phyloP scores from a whole-genome alignment of 108 stramenopile species.

The Fistulifera pelliculosa region DNA sequence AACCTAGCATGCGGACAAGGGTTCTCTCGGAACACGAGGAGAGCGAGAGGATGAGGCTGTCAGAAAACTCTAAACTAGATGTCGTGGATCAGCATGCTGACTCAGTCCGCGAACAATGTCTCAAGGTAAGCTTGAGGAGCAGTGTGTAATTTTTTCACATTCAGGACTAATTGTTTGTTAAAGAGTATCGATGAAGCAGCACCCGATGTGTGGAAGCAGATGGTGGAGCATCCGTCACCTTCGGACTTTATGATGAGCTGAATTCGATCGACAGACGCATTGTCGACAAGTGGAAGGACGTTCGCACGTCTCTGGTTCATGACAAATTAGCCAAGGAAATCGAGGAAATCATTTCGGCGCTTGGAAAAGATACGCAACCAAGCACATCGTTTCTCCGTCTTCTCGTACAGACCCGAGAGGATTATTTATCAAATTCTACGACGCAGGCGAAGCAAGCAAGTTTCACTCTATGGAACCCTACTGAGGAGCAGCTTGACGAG shows the following conservation, averaged over 20 bases:
- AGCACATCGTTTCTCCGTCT: no score
- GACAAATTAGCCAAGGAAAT: no score
- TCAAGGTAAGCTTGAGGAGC: conserved; percentile 26
- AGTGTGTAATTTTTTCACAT: no score
- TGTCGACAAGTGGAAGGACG: conserved; percentile 48
- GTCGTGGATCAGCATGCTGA: conserved; percentile 49
- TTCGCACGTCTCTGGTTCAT: conserved; percentile 13
- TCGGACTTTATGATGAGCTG: conserved; percentile 44
- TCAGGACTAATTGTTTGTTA: not conserved
- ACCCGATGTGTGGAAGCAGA: conserved; percentile 49
- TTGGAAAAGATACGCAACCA: no score
- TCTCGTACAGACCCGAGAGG: no score
- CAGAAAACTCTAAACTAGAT: conserved; percentile 29
- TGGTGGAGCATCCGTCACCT: conserved; percentile 32
- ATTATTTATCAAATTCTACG: no score
- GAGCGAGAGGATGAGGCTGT: conserved; percentile 26
- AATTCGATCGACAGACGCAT: conserved; percentile 21
- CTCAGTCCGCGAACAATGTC: conserved; percentile 31
- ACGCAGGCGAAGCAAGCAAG: no score
- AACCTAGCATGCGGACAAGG: conserved; percentile 10
- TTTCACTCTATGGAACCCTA: conserved; percentile 58
- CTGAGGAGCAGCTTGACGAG: conserved; percentile 53
- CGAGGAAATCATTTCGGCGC: no score
- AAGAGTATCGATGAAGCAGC: conserved; percentile 62
- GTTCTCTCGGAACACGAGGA: conserved; percentile 57